phyloP scores from a whole-genome alignment of 352 stramenopile genomes.

The Phytophthora ohioensis region DNA sequence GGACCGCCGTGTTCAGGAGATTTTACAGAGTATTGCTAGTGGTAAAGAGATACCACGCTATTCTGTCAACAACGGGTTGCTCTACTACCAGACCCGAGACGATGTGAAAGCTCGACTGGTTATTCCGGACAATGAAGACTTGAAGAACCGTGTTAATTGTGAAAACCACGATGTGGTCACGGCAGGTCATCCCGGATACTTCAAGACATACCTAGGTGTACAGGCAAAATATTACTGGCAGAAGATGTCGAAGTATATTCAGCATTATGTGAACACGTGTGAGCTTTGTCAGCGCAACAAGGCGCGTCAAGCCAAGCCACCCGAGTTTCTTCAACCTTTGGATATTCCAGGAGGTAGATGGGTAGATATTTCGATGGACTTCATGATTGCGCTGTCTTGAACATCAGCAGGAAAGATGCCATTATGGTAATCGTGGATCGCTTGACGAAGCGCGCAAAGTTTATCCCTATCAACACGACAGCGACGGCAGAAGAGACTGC shows the following conservation, averaged over 20 bases:
- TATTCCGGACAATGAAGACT: conserved; percentile 21
- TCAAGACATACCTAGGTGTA: conserved; percentile 17
- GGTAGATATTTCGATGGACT: conserved; percentile 1
- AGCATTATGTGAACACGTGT: conserved; percentile 29
- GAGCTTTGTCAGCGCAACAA: conserved; percentile 25
- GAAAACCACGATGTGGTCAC: conserved; percentile 15
- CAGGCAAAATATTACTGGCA: conserved; percentile 19
- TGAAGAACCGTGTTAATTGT: conserved; percentile 27
- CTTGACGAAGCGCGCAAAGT: neutral
- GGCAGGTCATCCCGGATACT: conserved; percentile 9
- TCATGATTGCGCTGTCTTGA: neutral
- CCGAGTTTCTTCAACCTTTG: neutral
- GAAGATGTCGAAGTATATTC: conserved; percentile 23
- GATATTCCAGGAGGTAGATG: neutral
- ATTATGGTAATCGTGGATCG: conserved; percentile 20
- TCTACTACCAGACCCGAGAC: conserved; percentile 19
- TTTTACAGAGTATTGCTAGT: neutral
- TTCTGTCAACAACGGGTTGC: neutral
- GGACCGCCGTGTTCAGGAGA: neutral
- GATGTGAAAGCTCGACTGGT: neutral
- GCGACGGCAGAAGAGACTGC: neutral
- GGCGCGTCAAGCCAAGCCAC: conserved; percentile 8
- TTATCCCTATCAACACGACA: neutral
- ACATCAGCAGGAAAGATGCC: conserved; percentile 1
- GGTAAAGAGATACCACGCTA: conserved; percentile 8